Percentiles rank a stretch among this genome's conserved stretches.
Evolutionary conservation across 192 early-diverging fungal genomes (phyloP).

Genomic region (Backusella luteola): DNA sequence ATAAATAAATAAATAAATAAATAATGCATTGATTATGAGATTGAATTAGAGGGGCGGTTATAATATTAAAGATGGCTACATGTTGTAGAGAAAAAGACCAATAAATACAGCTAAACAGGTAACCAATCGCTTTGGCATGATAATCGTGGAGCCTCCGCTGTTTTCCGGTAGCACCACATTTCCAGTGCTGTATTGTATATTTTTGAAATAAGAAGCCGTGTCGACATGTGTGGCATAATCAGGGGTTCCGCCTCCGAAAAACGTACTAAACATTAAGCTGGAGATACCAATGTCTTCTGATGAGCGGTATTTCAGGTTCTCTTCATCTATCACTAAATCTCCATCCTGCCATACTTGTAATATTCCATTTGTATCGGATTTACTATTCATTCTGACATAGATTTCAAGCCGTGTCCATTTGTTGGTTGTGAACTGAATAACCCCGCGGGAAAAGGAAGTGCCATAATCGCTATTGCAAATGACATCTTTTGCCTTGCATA

Average conservation of each 20-base stretch:
- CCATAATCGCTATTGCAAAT: conserved; percentile 49
- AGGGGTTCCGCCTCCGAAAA: conserved; percentile 47
- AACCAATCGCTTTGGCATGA: not conserved
- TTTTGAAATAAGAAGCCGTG: conserved; percentile 44
- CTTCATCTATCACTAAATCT: conserved; percentile 28
- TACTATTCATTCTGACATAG: conserved; percentile 28
- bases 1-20: too few relatives aligned
- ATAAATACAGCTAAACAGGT: not conserved
- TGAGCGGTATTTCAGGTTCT: conserved; percentile 39
- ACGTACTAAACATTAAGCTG: conserved; percentile 49
- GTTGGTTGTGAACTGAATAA: conserved; percentile 38
- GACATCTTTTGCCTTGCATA: conserved; percentile 33
- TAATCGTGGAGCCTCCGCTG: not conserved
- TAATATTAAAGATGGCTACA: not conserved
- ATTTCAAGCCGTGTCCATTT: conserved; percentile 46
- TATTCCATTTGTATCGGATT: conserved; percentile 33
- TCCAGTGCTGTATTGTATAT: conserved; percentile 43
- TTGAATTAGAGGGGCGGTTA: not conserved
- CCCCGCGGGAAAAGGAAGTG: conserved; percentile 47
- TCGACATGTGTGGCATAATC: conserved; percentile 38
- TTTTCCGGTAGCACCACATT: not conserved
- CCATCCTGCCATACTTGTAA: conserved; percentile 47
- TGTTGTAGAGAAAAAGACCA: not conserved
- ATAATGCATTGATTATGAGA: too few relatives aligned
- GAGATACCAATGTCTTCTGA: conserved; percentile 43